Evolutionary conservation across 1,284 basidiomycete species (phyloP).

Genomic region (Ceraceosorus guamensis): DNA sequence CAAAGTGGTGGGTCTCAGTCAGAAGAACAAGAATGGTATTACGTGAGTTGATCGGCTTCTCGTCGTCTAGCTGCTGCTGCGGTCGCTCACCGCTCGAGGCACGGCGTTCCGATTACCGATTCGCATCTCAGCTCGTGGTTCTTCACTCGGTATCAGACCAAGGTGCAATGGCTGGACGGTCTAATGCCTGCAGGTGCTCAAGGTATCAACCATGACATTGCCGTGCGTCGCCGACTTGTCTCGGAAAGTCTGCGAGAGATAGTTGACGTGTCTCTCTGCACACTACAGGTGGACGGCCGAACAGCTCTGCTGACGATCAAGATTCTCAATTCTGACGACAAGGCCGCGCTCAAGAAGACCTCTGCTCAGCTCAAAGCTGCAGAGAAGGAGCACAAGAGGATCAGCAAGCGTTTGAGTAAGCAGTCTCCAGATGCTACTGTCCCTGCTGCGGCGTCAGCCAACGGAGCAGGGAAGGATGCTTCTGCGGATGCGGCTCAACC

Average conservation of each 20-base stretch:
- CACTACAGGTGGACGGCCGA: constrained; percentile 23
- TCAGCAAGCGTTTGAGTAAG: not conserved
- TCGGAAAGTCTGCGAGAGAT: too few relatives aligned
- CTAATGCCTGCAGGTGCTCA: constrained; percentile 55
- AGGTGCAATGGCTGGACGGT: constrained; percentile 53
- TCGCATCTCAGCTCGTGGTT: constrained; percentile 5
- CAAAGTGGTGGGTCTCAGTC: constrained; percentile 26
- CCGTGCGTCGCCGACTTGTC: not conserved
- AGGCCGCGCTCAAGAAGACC: not conserved
- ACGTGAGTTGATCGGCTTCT: constrained; percentile 40
- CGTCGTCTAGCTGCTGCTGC: constrained; percentile 44
- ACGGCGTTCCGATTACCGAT: not conserved
- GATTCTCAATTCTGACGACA: constrained; percentile 7
- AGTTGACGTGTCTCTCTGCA: not conserved
- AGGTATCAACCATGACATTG: constrained; percentile 54
- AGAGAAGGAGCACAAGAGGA: not conserved
- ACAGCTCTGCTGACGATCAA: constrained; percentile 31
- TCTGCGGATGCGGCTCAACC: too few relatives aligned
- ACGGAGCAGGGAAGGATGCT: too few relatives aligned
- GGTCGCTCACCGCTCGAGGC: constrained; percentile 22
- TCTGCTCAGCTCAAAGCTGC: not conserved
- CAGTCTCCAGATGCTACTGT: too few relatives aligned
- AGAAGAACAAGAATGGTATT: constrained; percentile 15
- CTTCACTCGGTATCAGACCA: constrained; percentile 51
- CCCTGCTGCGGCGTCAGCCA: too few relatives aligned